Evolutionary conservation across 2,329 filamentous ascomycete species (phyloP).

Genomic region (Pseudofabraea citricarpa): DNA sequence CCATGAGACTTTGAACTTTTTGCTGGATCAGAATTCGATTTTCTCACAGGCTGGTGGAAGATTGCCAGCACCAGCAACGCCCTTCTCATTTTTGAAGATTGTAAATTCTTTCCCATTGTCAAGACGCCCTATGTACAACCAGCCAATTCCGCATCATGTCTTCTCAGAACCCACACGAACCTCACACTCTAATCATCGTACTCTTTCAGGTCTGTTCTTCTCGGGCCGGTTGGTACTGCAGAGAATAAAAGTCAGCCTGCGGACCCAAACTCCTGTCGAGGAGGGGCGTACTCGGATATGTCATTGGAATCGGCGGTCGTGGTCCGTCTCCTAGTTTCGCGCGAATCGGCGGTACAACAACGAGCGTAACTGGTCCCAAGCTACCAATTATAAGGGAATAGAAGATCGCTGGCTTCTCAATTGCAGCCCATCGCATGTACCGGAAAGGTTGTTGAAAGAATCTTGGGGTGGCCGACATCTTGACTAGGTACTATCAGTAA

Average conservation of each 20-base stretch:
- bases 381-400: slow-evolving; percentile 74
- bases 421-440: slow-evolving; percentile 83
- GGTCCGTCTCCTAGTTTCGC: slow-evolving; percentile 68
- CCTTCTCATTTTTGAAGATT: too few relatives aligned
- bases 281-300: slow-evolving; percentile 81
- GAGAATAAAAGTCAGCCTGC: neutral
- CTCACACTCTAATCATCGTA: slow-evolving; percentile 45
- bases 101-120: neutral
- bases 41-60: too few relatives aligned
- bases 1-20: too few relatives aligned
- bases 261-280: too few relatives aligned
- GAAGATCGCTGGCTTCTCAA: slow-evolving; percentile 88
- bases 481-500: slow-evolving; percentile 24
- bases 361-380: slow-evolving; percentile 65
- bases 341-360: slow-evolving; percentile 71
- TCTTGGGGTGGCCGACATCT: slow-evolving; percentile 62
- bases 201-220: slow-evolving; percentile 40
- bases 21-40: too few relatives aligned
- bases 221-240: slow-evolving; percentile 14
- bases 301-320: slow-evolving; percentile 71
- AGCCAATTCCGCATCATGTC: neutral
- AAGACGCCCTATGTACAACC: neutral
- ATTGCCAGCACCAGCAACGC: too few relatives aligned
- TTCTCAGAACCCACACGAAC: neutral
- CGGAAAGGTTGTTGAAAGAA: slow-evolving; percentile 83